Evolutionary conservation across 768 basidiomycete species (phyloP), one percentile per base, ranked within the genome.

Genomic region (Chalciporus piperatus): DNA sequence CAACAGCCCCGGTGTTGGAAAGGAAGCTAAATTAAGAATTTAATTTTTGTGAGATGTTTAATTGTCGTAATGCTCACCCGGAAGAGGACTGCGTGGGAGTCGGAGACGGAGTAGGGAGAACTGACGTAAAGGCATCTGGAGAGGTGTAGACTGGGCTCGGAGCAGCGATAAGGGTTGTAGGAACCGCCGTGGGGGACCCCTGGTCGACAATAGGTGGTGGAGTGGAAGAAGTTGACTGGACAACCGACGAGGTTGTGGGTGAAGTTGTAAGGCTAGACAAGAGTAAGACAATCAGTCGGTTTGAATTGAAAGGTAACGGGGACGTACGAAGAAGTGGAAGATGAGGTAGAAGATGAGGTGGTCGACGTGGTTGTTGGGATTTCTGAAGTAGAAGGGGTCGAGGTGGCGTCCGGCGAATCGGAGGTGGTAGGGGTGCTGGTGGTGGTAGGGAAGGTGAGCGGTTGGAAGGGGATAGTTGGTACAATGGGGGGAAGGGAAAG

Each of bases 1-100:
- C 79, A 17, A 78, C 74, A 0, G 76, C 79, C 32, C 70, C 74
- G 45, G 71, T 76, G 56, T 76, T 73, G 41, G 68, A 55, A 56
- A 77, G 73, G 70, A 80, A 80, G 51, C 79, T 79, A 47, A 20
- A 39, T 1, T 27, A 27, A 25, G 35, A 30, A 1, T 57, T 22
- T 39, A 56, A 27, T 3, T 3, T 13, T 4, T 2, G 37, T 3
- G 13, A 10, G 22, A 22, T 25, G 4, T 6, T 0, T 3, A 13
- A 12, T 30, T 32, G 12, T 7, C 25, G 14, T 16, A 33, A 11
- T 17, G 53, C 62, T 20, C 48, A 70, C 64, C 63, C 45, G 35
- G 67, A 55, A 37, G 67, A 50, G 27, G 67, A 40, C 0, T 19
- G 51, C 1, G 48, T 42, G 7, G 58, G 11, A 9, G 57, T 51